phyloP scores from a whole-genome alignment of 768 basidiomycete species.

The Coprinopsis sp. region DNA sequence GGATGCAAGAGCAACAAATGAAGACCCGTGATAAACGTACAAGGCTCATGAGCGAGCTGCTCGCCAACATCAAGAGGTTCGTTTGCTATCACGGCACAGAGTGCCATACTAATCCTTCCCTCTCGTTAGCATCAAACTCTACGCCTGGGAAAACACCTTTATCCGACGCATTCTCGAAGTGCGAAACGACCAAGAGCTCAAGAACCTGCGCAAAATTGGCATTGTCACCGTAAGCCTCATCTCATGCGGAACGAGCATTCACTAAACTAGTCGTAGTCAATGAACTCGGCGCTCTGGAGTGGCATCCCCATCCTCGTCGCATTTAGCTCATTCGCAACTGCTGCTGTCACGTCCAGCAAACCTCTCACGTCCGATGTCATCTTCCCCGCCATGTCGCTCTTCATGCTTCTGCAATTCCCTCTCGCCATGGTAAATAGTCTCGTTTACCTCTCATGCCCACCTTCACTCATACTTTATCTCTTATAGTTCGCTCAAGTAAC shows the following conservation, averaged over 20 bases:
- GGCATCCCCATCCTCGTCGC: constrained; percentile 74
- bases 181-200: constrained; percentile 78
- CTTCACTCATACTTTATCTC: neutral
- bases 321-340: constrained; percentile 77
- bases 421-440: constrained; percentile 61
- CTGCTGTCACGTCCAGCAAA: constrained; percentile 51
- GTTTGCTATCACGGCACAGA: neutral
- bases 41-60: constrained; percentile 87
- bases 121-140: constrained; percentile 76
- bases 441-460: constrained; percentile 2
- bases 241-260: constrained; percentile 8
- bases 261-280: constrained; percentile 32
- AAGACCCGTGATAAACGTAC: constrained; percentile 85
- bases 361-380: constrained; percentile 88
- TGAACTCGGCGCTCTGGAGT: constrained; percentile 60
- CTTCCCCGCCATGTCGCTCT: constrained; percentile 92
- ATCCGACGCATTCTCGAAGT: constrained; percentile 72
- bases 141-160: constrained; percentile 95
- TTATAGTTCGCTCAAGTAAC: constrained; percentile 64
- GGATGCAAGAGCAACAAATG: constrained; percentile 87
- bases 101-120: neutral
- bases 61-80: constrained; percentile 85
- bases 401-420: constrained; percentile 84
- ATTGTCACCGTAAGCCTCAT: constrained; percentile 51
- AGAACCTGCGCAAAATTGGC: constrained; percentile 79